Evolutionary conservation across 768 basidiomycete species (phyloP).

Genomic region (Lentinus tigrinus): DNA sequence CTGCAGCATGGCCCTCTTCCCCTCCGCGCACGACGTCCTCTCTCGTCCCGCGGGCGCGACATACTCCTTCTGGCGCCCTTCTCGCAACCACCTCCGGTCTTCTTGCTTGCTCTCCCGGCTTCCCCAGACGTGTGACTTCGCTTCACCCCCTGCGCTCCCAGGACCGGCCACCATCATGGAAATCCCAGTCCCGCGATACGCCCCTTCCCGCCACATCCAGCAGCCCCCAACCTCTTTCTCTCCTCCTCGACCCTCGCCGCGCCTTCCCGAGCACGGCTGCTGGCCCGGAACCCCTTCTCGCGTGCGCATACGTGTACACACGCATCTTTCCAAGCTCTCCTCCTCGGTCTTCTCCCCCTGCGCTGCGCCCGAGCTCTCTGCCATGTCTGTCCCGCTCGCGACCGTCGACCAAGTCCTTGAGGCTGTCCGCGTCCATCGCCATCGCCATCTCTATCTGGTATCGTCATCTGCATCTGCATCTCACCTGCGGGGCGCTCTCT

Average conservation of each 20-base stretch:
- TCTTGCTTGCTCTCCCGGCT: constrained; percentile 6
- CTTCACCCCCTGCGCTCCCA: constrained; percentile 5
- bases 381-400: neutral
- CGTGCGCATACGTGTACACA: neutral
- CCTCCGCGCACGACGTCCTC: neutral
- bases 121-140: constrained; percentile 13
- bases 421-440: too few relatives aligned
- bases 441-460: too few relatives aligned
- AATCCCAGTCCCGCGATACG: constrained; percentile 12
- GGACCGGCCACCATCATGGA: constrained; percentile 6
- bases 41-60: neutral
- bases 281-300: neutral
- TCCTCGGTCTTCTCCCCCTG: neutral
- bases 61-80: constrained; percentile 11
- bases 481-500: too few relatives aligned
- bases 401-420: too few relatives aligned
- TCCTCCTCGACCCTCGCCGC: neutral
- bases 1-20: constrained; percentile 7
- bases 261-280: neutral
- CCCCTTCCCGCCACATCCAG: constrained; percentile 1
- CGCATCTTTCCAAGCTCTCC: neutral
- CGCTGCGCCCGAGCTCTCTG: too few relatives aligned
- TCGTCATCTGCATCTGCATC: too few relatives aligned
- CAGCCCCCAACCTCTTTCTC: constrained; percentile 5
- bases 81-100: constrained; percentile 1